Evolutionary conservation across 176 grass and related monocot genomes (phyloP), one percentile per base, ranked within the genome.

Genomic region (Tillandsia fasciculata): DNA sequence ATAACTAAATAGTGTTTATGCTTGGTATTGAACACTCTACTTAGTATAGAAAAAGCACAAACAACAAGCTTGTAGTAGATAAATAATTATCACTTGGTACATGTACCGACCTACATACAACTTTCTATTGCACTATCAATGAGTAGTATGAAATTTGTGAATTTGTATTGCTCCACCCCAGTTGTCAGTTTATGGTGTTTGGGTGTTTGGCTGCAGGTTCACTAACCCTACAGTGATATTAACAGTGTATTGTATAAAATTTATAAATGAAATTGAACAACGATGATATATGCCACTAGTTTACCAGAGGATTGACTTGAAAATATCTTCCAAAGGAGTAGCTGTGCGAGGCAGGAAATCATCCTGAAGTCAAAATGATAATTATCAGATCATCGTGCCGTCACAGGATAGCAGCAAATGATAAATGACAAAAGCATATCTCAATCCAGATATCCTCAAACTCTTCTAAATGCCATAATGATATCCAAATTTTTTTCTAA

Each of bases 271-370:
- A 10, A 71, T 65, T 17, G 33, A 52, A 18, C 17, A 51, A 50
- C 29, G 27, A 59, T 49, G 27, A 15, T 2, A 51, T 13, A 3
- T n/a, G 11, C 65, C 26, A 63, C 8, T 26, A 15, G 9, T 10
- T 57, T 89, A 92, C 93, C 93, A 96, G 64, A 96, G 82, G 51
- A 96, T 76, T 14, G 89, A 96, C 74, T 96, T 96, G 86, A 96
- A 96, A 64, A 96, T 92, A 52, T 96, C 93, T 70, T 96, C 88
- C 64, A 96, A 68, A 64, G 93, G 93, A 74, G 89, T 96, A 9
- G 88, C 86, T 0, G 93, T 96, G 53, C 93, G 83, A 61, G 93
- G 93, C 76, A 96, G 74, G 74, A 96, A 96, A 73, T 92, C 93
- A 64, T 96, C 93, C 93, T 96, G 87, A 13, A 61, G 78, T 66